Percentiles rank a stretch among this genome's conserved stretches.
Evolutionary conservation across 1,284 basidiomycete species (phyloP).

Genomic region (Cutaneotrichosporon arboriforme): DNA sequence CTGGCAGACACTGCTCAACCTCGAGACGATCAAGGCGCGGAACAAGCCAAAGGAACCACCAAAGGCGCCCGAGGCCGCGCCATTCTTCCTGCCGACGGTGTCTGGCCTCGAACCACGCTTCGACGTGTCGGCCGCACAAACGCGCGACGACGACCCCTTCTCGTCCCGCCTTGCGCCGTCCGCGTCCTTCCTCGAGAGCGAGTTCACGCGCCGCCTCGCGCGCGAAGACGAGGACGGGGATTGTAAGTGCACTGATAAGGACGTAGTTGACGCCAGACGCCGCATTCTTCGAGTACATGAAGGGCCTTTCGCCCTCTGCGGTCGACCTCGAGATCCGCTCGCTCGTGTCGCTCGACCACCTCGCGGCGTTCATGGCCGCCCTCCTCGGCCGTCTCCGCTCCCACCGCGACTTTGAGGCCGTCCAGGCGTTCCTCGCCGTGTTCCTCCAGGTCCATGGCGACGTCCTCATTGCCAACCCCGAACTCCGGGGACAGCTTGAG

Average conservation of each 20-base stretch:
- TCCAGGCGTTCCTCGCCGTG: slow-evolving; percentile 80
- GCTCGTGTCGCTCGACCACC: slow-evolving; percentile 58
- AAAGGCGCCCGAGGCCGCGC: slow-evolving; percentile 89
- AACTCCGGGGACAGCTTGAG: slow-evolving; percentile 58
- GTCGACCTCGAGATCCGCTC: slow-evolving; percentile 87
- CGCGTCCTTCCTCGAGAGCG: slow-evolving; percentile 59
- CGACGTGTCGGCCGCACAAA: slow-evolving; percentile 51
- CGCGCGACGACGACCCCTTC: slow-evolving; percentile 48
- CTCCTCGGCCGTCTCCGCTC: slow-evolving; percentile 67
- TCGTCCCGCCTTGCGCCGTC: slow-evolving; percentile 58
- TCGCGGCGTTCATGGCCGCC: slow-evolving; percentile 67
- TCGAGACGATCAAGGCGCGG: slow-evolving; percentile 92
- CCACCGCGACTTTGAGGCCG: slow-evolving; percentile 89
- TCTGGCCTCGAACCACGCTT: slow-evolving; percentile 77
- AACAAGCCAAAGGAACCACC: slow-evolving; percentile 96
- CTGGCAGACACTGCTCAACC: slow-evolving; percentile 94
- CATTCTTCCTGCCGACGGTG: slow-evolving; percentile 92
- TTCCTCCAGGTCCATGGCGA: slow-evolving; percentile 83
- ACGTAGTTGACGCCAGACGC: slow-evolving; percentile 55
- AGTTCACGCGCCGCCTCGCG: slow-evolving; percentile 64
- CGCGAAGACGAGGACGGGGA: slow-evolving; percentile 58
- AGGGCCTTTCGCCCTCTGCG: slow-evolving; percentile 81
- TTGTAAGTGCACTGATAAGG: slow-evolving; percentile 55
- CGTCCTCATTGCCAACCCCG: slow-evolving; percentile 61
- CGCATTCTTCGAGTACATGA: slow-evolving; percentile 75